Base-by-base conservation (phyloP, 2,329 filamentous ascomycete species). In the Capronia americana region DNA sequence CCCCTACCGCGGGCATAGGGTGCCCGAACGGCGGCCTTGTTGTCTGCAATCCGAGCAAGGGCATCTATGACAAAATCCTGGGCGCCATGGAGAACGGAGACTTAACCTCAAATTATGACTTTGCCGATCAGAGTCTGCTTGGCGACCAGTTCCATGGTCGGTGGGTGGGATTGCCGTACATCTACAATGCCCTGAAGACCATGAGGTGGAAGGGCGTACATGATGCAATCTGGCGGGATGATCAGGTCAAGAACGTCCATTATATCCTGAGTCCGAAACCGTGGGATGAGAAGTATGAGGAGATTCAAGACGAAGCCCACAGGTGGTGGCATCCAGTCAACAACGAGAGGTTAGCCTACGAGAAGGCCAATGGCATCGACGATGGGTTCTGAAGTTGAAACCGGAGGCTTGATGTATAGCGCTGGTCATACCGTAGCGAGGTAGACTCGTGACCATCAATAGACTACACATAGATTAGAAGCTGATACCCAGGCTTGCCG, bases 181-280 rank as follows among this genome's bases (percentile, higher is more conserved):
- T 83, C 7, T 88, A 88, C 77, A 88, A 88, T 72, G 86, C 86
- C 50, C 76, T 88, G 57, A 87, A 87, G 78, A 86, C 86, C n/a
- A 65, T 88, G 74, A 76, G 86, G 62, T 83, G 80, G 78, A 76
- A 84, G 69, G 72, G 72, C 34, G 71, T 73, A 12, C 72, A 73
- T 72, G 79, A 84, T 69, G 77, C 80, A 30, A 88, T 89, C 63
- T 89, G 87, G 87, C 77, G 81, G 65, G 86, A 89, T 68, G 82
- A 84, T 20, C 74, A 82, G 70, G 84, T 88, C 23, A 88, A 88
- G 78, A 88, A 88, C 70, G 78, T 88, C 11, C 87, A 89, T 74
- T 88, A 87, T 71, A 84, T 89, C 48, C 73, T 89, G 63, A 84
- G 80, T 58, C 86, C 86, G 34, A 89, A 89, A 77, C 87, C 87